A percentile compares a stretch with the other conserved stretches of the same genome.
Conservation (phyloP, 352 stramenopile species). For the Albugo candida region DNA sequence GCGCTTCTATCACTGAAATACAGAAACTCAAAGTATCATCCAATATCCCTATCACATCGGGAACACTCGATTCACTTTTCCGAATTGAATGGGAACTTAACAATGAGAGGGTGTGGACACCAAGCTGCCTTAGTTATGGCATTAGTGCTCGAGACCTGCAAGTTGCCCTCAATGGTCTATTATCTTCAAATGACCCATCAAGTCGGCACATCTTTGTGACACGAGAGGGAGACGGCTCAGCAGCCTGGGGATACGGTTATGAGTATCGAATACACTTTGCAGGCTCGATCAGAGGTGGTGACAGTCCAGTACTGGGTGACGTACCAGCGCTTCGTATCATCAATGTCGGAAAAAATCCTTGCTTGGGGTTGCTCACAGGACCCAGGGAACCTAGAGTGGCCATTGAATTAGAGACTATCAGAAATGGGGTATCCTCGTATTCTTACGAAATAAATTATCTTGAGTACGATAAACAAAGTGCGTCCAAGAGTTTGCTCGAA, state of each 20-base stretch:
- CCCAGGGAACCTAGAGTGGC: too few relatives aligned
- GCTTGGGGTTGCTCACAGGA: conserved; percentile 24
- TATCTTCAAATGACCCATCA: conserved; percentile 7
- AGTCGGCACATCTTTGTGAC: conserved; percentile 24
- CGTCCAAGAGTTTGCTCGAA: too few relatives aligned
- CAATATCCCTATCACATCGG: conserved; percentile 31
- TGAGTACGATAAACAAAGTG: conserved; percentile 9
- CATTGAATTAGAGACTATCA: conserved; percentile 27
- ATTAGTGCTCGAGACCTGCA: conserved; percentile 36
- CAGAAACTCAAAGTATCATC: conserved; percentile 51
- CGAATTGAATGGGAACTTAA: conserved; percentile 30
- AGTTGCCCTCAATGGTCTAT: conserved; percentile 31
- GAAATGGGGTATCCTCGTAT: conserved; percentile 29
- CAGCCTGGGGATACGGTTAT: conserved; percentile 54
- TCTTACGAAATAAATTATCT: conserved; percentile 69
- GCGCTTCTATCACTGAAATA: conserved; percentile 38
- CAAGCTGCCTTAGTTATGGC: conserved; percentile 52
- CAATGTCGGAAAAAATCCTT: conserved; percentile 25
- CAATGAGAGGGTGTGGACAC: conserved; percentile 24
- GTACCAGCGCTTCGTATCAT: conserved; percentile 25
- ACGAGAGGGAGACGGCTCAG: conserved; percentile 33
- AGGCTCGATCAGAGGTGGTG: conserved; percentile 29
- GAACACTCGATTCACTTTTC: conserved; percentile 23
- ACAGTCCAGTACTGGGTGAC: conserved; percentile 37
- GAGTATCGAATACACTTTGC: conserved; percentile 51